These are phyloP conservation scores for Wickerhamomyces xylosicus DNA, from an alignment of 805 yeast genomes.

Conservation along the genomic window DNA sequence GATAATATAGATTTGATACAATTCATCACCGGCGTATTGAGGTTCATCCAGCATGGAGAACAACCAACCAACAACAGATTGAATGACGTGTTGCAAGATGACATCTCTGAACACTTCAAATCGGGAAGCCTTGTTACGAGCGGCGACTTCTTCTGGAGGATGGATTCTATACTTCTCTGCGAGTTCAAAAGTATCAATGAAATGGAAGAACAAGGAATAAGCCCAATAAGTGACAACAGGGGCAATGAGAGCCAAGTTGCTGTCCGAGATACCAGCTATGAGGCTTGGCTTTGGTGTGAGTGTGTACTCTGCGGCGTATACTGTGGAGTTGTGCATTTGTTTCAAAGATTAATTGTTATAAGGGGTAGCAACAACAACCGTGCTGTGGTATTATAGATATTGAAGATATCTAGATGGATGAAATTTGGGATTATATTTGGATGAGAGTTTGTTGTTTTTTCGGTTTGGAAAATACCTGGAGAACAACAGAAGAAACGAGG, in stretches of 20 bases:
- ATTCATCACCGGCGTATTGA: constrained; percentile 43
- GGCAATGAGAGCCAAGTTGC: constrained; percentile 53
- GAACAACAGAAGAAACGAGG: too few species aligned
- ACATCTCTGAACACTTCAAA: constrained; percentile 74
- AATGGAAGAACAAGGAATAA: constrained; percentile 61
- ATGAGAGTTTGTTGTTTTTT: too few species aligned
- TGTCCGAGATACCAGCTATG: constrained; percentile 59
- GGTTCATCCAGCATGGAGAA: constrained; percentile 47
- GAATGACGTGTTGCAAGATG: constrained; percentile 73
- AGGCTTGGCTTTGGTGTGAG: constrained; percentile 28
- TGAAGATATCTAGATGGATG: too few species aligned
- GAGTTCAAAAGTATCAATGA: constrained; percentile 62
- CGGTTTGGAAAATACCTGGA: too few species aligned
- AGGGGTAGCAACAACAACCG: too few species aligned
- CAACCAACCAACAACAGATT: constrained; percentile 56
- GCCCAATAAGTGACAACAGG: constrained; percentile 85
- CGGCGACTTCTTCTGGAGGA: constrained; percentile 74
- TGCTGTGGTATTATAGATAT: too few species aligned
- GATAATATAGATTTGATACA: constrained; percentile 34
- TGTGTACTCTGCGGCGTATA: constrained; percentile 5
- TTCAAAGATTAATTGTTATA: too few species aligned
- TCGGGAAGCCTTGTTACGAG: constrained; percentile 66
- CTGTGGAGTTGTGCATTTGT: constrained; percentile 4
- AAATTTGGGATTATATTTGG: too few species aligned
- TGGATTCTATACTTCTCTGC: constrained; percentile 85